Base-by-base conservation (phyloP, 2,329 filamentous ascomycete genomes). In the Trichoderma guizhouense region DNA sequence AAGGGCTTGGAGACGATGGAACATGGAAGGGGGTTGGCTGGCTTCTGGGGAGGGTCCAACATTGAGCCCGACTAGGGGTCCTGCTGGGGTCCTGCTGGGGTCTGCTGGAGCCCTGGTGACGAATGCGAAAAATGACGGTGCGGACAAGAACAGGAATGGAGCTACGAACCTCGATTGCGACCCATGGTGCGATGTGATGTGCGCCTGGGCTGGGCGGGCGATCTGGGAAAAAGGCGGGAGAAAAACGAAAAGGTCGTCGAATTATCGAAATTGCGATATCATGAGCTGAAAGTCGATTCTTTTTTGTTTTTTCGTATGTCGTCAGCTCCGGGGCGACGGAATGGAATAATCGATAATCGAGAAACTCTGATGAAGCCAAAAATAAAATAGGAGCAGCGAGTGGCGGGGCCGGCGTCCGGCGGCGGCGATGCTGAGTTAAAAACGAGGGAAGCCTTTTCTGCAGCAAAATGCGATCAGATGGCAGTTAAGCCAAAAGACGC, bases 91-190 rank as follows among this genome's bases (percentile, higher is more conserved):
- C 65, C 30, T 24, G 53, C 53, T 60, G 53, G 70, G 53, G 43
- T 61, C 32, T 28, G 47, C 47, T 53, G 58, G 51, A 51, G 60
- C 47, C 36, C 36, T 51, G 51, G 55, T 66, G 60, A 66, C 67
- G 67, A 72, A 66, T 55, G 53, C 51, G 24, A 64, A 66, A 66
- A 43, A 57, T 30, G 55, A 39, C 36, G 36, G 36, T 18, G 21
- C 55, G 58, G 53, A 61, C 69, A 26, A 51, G 69, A 76, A 76
- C 73, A 72, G 71, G 69, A 62, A 74, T 72, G 73, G 74, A 76
- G 74, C 28, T 75, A 86, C 85, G 79, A 82, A 87, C 86, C 86
- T 81, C 86, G 83, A 85, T 85, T 87, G 77, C 86, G 85, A 78
- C 80, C 85, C 86, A 87, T 87, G 75, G 82, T 86, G 68, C 58